phyloP scores from a whole-genome alignment of 257 asterid genomes.

The Nicotiana sylvestris region DNA sequence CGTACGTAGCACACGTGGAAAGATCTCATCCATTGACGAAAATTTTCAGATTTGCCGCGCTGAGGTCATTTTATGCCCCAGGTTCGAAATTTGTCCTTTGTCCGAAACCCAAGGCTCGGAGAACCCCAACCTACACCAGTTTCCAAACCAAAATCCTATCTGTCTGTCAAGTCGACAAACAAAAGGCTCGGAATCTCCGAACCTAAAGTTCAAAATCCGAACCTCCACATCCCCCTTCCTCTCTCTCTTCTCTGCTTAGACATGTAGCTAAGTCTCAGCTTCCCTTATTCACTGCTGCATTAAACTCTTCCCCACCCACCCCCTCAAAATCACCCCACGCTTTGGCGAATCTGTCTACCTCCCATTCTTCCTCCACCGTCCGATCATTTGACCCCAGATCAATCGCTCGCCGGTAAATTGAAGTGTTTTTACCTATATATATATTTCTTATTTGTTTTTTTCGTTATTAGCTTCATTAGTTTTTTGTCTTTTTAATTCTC shows the following conservation, averaged over 20 bases:
- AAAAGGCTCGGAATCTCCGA: conserved; percentile 31
- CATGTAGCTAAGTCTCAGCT: not conserved
- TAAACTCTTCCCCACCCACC: not conserved
- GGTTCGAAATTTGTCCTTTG: conserved; percentile 62
- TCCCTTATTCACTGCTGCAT: not conserved
- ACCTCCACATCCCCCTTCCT: conserved; percentile 10
- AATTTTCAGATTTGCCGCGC: conserved; percentile 62
- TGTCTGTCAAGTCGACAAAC: not conserved
- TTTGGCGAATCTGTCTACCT: not conserved
- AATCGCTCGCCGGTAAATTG: not conserved
- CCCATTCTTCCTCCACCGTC: not conserved
- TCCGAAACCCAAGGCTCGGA: conserved; percentile 44
- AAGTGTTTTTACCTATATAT: not conserved
- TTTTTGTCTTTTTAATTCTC: not conserved
- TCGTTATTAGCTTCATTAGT: not conserved
- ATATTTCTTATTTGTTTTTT: not conserved
- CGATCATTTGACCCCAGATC: not conserved
- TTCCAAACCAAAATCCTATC: not conserved
- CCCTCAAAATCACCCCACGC: not conserved
- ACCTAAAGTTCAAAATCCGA: conserved; percentile 8
- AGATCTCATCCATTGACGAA: conserved; percentile 1
- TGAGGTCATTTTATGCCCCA: conserved; percentile 32
- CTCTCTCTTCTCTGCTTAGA: not conserved
- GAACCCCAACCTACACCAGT: conserved; percentile 19
- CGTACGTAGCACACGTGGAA: conserved; percentile 12